These are phyloP conservation scores for Aspergillus puulaauensis DNA, from an alignment of 2,329 filamentous ascomycete genomes.

Conservation along the genomic window DNA sequence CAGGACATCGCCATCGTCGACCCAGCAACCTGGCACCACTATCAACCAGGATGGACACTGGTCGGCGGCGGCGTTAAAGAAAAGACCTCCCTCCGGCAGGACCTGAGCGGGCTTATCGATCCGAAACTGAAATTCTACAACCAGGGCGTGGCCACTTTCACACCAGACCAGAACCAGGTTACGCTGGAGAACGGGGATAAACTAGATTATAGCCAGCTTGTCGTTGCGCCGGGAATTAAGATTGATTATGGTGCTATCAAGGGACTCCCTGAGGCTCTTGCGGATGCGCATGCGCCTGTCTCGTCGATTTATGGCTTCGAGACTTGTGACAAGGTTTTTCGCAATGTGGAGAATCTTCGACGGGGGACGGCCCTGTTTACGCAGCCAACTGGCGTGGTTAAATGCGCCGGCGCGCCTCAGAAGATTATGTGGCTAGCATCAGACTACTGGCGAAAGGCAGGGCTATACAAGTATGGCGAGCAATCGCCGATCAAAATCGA, in stretches of 20 bases:
- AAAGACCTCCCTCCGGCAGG: conserved; percentile 49
- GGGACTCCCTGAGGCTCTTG: conserved; percentile 59
- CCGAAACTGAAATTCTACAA: conserved; percentile 63
- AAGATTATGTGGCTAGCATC: conserved; percentile 64
- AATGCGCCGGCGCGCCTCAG: conserved; percentile 62
- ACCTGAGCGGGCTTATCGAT: conserved; percentile 54
- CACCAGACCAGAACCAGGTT: conserved; percentile 57
- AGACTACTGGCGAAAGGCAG: conserved; percentile 57
- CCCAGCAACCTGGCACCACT: conserved; percentile 63
- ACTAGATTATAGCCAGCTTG: conserved; percentile 62
- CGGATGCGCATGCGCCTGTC: conserved; percentile 48
- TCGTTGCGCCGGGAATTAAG: conserved; percentile 60
- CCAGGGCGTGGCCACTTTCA: conserved; percentile 50
- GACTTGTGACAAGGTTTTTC: conserved; percentile 54
- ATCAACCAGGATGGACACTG: conserved; percentile 69
- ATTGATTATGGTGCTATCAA: conserved; percentile 54
- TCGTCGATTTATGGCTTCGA: conserved; percentile 61
- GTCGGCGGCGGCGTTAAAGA: conserved; percentile 67
- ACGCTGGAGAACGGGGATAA: conserved; percentile 56
- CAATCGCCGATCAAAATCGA: conserved; percentile 52
- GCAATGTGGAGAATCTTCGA: conserved; percentile 47
- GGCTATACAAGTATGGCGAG: conserved; percentile 45
- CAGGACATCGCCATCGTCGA: conserved; percentile 66
- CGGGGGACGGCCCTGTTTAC: conserved; percentile 59
- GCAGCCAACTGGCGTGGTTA: conserved; percentile 58